Base-by-base conservation (phyloP, 176 grass and related monocot species). In the Microstegium vimineum region DNA sequence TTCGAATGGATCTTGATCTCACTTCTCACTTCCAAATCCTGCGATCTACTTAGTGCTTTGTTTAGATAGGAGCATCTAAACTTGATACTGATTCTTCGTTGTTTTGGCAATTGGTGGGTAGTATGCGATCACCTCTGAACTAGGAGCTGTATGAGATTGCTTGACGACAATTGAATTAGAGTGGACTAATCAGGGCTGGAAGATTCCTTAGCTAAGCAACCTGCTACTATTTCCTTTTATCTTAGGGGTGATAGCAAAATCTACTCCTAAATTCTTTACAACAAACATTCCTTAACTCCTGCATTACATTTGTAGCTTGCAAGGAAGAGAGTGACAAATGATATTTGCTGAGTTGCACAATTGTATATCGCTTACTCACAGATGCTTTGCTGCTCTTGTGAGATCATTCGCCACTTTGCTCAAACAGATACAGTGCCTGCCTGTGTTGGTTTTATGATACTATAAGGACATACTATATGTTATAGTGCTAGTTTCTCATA, bases 1-100 rank as follows among this genome's bases (percentile, higher is more conserved):
- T 25, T 74, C 7, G 14, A 23, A 30, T 83, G 69, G 75, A 83
- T 78, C 69, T 75, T 7, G 49, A 28, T 79, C 23, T 37, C 30
- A 30, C 66, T 66, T 78, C 73, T 65, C 5, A 38, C 16, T 31
- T 46, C 0, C 54, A 31, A 4, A 3, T 20, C 43, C 0, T 12
- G 7, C 40, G 8, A 57, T 76, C 33, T 70, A 8, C 62, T 49
- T 59, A 15, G 20, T 25, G 14, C 47, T 69, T 6, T 72, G 31
- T 3, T 27, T 49, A 15, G 14, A 2, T 37, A 69, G 14, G 43
- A 76, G 6, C 10, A 2, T n/a, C n/a, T n/a, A n/a, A n/a, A n/a
- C n/a, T n/a, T n/a, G n/a, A n/a, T n/a, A n/a, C n/a, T n/a, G n/a
- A n/a, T n/a, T n/a, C n/a, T n/a, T n/a, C n/a, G n/a, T n/a, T n/a